A percentile compares a stretch with the other conserved stretches of the same genome.
Conservation (phyloP, 1,284 basidiomycete genomes). For the Psilocybe mexicana region DNA sequence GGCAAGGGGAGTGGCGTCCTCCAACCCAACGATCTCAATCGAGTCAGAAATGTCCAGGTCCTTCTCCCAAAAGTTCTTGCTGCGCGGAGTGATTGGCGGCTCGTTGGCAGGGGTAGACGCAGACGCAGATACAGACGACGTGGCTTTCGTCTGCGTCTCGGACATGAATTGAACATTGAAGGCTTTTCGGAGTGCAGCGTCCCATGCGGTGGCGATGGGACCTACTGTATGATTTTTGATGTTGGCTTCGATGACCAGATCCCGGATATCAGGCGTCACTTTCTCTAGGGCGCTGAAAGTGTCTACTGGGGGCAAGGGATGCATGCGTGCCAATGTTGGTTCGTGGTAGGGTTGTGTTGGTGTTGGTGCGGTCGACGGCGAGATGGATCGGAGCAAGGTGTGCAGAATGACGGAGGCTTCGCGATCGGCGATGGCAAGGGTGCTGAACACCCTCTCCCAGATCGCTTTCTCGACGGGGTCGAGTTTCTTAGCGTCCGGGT, state of each 20-base stretch:
- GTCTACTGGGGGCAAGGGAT: slow-evolving; percentile 29
- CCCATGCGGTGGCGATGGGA: slow-evolving; percentile 53
- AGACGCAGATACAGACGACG: background rate
- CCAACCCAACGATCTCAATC: slow-evolving; percentile 11
- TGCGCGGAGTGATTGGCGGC: slow-evolving; percentile 5
- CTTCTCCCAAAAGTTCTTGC: slow-evolving; percentile 21
- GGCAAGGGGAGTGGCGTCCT: background rate
- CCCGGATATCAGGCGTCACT: slow-evolving; percentile 58
- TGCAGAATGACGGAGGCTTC: slow-evolving; percentile 47
- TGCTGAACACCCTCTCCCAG: slow-evolving; percentile 37
- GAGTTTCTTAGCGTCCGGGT: slow-evolving; percentile 20
- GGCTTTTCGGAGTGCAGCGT: slow-evolving; percentile 33
- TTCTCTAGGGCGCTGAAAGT: slow-evolving; percentile 34
- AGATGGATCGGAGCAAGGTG: slow-evolving; percentile 40
- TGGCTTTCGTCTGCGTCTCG: background rate
- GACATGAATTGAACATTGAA: background rate
- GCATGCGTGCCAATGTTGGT: slow-evolving; percentile 32
- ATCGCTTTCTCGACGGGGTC: slow-evolving; percentile 32
- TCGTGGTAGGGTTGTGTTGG: slow-evolving; percentile 22
- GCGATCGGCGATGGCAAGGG: slow-evolving; percentile 42
- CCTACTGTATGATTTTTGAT: slow-evolving; percentile 54
- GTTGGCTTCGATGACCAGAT: slow-evolving; percentile 61
- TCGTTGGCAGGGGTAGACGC: background rate
- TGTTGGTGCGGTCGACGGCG: slow-evolving; percentile 17
- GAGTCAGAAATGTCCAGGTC: slow-evolving; percentile 6